These are phyloP conservation scores for Aegilops tauschii DNA, from an alignment of 176 grass and related monocot species.

Conservation along the genomic window DNA sequence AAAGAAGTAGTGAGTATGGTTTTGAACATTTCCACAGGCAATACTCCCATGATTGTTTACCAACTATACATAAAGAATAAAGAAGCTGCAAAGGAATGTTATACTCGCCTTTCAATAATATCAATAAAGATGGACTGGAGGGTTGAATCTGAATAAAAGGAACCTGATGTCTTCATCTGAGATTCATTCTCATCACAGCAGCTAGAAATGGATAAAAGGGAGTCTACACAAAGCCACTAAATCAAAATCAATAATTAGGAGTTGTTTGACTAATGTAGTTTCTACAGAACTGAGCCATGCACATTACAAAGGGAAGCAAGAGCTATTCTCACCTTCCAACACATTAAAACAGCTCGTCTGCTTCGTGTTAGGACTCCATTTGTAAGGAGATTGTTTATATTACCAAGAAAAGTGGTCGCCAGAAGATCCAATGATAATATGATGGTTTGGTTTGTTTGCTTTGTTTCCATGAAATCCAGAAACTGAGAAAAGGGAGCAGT, in stretches of 20 bases:
- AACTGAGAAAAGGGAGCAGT: constrained; percentile 26
- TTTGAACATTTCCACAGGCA: background rate
- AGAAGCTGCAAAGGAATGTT: background rate
- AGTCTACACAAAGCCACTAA: constrained; percentile 89
- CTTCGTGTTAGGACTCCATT: constrained; percentile 81
- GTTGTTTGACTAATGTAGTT: background rate
- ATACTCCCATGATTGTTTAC: background rate
- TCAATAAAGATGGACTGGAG: constrained; percentile 68
- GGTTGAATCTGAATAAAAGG: constrained; percentile 66
- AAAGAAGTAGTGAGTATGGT: background rate
- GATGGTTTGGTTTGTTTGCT: constrained; percentile 17
- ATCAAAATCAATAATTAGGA: constrained; percentile 47
- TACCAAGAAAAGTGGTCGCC: constrained; percentile 53
- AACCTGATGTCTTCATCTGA: constrained; percentile 19
- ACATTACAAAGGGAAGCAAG: background rate
- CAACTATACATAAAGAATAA: background rate
- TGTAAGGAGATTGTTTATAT: constrained; percentile 69
- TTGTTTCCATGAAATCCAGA: constrained; percentile 36
- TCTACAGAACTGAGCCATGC: background rate
- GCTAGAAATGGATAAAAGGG: constrained; percentile 59
- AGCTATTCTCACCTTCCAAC: constrained; percentile 68
- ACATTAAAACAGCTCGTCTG: constrained; percentile 87
- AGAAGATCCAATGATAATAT: constrained; percentile 63
- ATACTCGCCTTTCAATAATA: constrained; percentile 73
- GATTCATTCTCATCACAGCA: constrained; percentile 32